phyloP scores from a whole-genome alignment of 129 eudicot species.

The Kitagawia praeruptora region DNA sequence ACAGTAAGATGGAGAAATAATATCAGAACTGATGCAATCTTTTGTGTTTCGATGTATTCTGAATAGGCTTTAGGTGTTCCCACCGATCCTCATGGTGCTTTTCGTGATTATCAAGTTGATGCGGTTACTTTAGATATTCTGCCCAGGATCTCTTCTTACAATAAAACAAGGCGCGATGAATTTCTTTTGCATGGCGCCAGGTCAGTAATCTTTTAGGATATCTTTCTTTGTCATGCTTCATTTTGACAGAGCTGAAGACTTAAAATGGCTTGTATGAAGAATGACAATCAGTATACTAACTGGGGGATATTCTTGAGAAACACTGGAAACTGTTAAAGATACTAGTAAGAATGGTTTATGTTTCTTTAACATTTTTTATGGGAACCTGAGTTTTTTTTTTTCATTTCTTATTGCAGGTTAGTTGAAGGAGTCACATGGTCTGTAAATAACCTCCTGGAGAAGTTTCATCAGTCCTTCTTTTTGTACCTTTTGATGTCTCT shows the following conservation, averaged over 20 bases:
- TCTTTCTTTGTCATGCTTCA: not conserved
- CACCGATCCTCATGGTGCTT: constrained; percentile 96
- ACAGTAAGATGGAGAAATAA: not conserved
- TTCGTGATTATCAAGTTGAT: constrained; percentile 98
- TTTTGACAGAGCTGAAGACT: not conserved
- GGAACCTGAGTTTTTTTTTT: not conserved
- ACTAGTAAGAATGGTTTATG: not conserved
- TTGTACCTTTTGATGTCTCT: constrained; percentile 76
- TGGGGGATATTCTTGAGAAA: not conserved
- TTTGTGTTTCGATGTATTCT: constrained; percentile 9
- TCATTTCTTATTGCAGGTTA: constrained; percentile 48
- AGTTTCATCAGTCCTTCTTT: constrained; percentile 95
- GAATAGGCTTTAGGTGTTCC: constrained; percentile 88
- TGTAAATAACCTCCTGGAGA: constrained; percentile 89
- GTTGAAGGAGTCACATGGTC: constrained; percentile 79
- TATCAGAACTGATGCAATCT: not conserved
- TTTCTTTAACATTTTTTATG: not conserved
- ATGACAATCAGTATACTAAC: not conserved
- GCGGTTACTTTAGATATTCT: constrained; percentile 79
- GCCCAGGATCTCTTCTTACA: constrained; percentile 31
- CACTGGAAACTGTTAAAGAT: not conserved
- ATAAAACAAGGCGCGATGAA: constrained; percentile 34
- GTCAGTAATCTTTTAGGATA: constrained; percentile 24
- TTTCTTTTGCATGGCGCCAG: constrained; percentile 73
- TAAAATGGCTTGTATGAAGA: not conserved